Percentiles rank a stretch among this genome's conserved stretches.
Conservation (phyloP, 371 early-diverging fungal species). For the Mortierella sp. region DNA sequence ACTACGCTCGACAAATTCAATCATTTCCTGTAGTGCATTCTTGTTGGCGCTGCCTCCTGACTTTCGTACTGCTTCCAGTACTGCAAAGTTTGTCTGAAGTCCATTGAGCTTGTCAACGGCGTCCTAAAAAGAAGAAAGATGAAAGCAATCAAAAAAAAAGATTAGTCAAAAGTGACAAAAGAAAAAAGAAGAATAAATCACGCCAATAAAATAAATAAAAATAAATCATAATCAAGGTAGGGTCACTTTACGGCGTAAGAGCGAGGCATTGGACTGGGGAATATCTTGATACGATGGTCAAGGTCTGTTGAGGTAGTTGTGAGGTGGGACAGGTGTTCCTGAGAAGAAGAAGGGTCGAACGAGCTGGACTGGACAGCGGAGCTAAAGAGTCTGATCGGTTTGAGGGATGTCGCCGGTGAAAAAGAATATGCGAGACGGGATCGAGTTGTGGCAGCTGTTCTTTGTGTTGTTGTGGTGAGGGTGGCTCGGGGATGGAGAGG, state of each 20-base stretch:
- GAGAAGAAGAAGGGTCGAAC: constrained; percentile 2
- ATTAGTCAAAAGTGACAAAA: neutral
- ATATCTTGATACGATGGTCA: constrained; percentile 43
- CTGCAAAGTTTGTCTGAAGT: constrained; percentile 87
- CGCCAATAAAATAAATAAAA: constrained; percentile 2
- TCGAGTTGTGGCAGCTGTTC: constrained; percentile 10
- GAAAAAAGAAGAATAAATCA: neutral
- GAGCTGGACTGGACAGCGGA: constrained; percentile 15
- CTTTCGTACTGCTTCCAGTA: constrained; percentile 79
- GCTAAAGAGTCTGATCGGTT: constrained; percentile 30
- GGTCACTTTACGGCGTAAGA: constrained; percentile 35
- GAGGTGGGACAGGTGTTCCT: constrained; percentile 8
- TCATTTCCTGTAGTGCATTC: constrained; percentile 81
- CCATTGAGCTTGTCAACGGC: constrained; percentile 80
- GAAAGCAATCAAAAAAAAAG: neutral
- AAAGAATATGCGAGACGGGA: neutral
- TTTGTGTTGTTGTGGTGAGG: neutral
- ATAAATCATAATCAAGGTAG: neutral
- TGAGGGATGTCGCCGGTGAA: constrained; percentile 4
- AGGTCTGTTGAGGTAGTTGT: neutral
- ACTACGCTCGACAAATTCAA: constrained; percentile 72
- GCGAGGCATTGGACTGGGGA: constrained; percentile 54
- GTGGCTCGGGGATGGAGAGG: neutral
- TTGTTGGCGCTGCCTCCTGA: constrained; percentile 81
- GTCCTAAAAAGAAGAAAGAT: constrained; percentile 60